Evolutionary conservation across 1,139 yeast species (phyloP), one percentile per base, ranked within the genome.

Genomic region (Kazachstania sp.): DNA sequence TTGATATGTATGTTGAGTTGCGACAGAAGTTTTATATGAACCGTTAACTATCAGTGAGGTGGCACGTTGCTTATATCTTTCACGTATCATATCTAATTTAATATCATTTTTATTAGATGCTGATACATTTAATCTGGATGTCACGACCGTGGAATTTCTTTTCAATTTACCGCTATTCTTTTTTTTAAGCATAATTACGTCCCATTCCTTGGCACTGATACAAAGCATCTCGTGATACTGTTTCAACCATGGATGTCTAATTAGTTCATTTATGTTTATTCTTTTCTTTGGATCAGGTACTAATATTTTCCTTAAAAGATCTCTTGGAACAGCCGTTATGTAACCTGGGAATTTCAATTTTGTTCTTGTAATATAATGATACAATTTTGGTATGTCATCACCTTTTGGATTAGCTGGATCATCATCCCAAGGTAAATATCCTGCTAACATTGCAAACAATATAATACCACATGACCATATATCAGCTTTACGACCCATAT

Each of bases 381-480:
- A 94, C 50, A 92, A 73, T 64, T 84, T 82, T 29, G 92, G 87
- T 60, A 92, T 92, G 67, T 92, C 95, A 49, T 90, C 85, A 47
- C 97, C 97, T 62, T 92, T 96, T 38, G 96, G 97, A 64, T 94
- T 92, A 47, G 84, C 83, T 30, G 96, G 95, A 65, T 92, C 99
- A 66, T 92, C 98, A 64, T 92, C 99, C 72, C 88, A 92, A 2
- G 99, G 99, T 53, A 92, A 74, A 64, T 92, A 94, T 1, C 99
- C 99, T 0, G 98, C 88, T 44, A 94, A 73, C 96, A 94, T 92
- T 13, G 98, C 97, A 63, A 88, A 92, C 43, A 92, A 71, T 49
- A 92, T 92, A 37, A 94, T 92, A 48, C 98, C 98, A 57, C 95
- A 79, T 1, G 96, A 87, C 98, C 98, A 92, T 41, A 90, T 84